Percentiles rank a stretch among this genome's conserved stretches.
phyloP scores from a whole-genome alignment of 441 rosid species.

The Erodium texanum region DNA sequence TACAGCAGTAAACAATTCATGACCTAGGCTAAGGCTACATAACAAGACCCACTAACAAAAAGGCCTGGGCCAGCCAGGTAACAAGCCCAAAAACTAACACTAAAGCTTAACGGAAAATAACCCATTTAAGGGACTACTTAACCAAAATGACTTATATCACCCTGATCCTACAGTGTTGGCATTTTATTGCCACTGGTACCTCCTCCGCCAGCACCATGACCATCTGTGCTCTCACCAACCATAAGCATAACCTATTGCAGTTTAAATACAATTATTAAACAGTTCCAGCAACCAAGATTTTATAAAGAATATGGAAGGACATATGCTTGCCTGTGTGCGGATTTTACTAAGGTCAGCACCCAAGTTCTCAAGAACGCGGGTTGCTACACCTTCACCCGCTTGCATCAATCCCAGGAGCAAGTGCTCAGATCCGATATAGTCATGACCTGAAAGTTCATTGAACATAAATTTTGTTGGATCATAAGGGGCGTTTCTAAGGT shows the following conservation, averaged over 20 bases:
- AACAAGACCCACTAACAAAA: no score
- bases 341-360: slow-evolving; percentile 92
- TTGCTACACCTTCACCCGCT: slow-evolving; percentile 99
- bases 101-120: no score
- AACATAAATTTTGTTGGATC: not conserved
- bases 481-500: no score
- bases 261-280: not conserved
- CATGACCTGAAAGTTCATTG: slow-evolving; percentile 55
- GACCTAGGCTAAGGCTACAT: no score
- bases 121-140: no score
- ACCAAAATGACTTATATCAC: no score
- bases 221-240: slow-evolving; percentile 92
- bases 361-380: slow-evolving; percentile 94
- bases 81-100: no score
- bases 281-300: not conserved
- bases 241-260: slow-evolving; percentile 73
- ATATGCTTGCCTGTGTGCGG: slow-evolving; percentile 66
- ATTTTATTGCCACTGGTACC: slow-evolving; percentile 67
- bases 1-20: no score
- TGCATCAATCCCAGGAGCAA: slow-evolving; percentile 79
- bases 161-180: slow-evolving; percentile 99
- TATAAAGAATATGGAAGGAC: not conserved
- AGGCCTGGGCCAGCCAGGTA: no score
- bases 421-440: slow-evolving; percentile 97
- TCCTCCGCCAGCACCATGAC: slow-evolving; percentile 70